Evolutionary conservation across 148 eudicot species (phyloP).

Genomic region (Fagopyrum homotropicum): DNA sequence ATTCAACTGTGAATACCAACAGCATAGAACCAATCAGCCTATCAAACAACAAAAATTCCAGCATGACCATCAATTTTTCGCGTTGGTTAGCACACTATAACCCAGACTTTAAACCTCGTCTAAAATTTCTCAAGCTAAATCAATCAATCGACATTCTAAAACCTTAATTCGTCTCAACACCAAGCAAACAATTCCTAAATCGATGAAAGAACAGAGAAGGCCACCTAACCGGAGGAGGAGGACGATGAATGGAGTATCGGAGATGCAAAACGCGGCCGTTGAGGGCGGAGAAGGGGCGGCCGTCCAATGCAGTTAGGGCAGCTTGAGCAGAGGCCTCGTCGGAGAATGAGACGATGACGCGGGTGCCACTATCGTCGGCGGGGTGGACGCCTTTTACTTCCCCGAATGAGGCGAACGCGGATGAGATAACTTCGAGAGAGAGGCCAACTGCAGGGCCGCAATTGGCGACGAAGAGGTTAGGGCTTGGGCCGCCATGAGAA

Average conservation of each 20-base stretch:
- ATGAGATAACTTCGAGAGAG: conserved; percentile 47
- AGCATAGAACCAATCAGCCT: not conserved
- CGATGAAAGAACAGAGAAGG: not conserved
- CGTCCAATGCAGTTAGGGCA: conserved; percentile 59
- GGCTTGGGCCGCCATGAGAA: conserved; percentile 22
- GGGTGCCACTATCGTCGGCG: conserved; percentile 79
- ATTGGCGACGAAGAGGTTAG: conserved; percentile 82
- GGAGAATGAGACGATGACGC: conserved; percentile 67
- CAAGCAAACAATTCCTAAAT: not conserved
- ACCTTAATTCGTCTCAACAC: not conserved
- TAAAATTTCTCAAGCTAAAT: not conserved
- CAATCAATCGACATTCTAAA: not conserved
- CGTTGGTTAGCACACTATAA: not conserved
- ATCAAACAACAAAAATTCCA: not conserved
- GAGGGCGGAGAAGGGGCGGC: conserved; percentile 47
- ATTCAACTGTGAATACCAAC: not conserved
- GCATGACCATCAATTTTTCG: not conserved
- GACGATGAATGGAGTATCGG: conserved; percentile 58
- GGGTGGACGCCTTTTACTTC: conserved; percentile 55
- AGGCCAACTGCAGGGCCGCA: conserved; percentile 95
- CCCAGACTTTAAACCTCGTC: not conserved
- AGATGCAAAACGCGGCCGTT: conserved; percentile 67
- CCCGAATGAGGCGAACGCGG: conserved; percentile 58
- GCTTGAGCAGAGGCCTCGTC: conserved; percentile 46
- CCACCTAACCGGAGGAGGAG: conserved; percentile 32